These are phyloP conservation scores for Saccharomycopsis capsularis DNA, from an alignment of 805 yeast species.

Conservation along the genomic window DNA sequence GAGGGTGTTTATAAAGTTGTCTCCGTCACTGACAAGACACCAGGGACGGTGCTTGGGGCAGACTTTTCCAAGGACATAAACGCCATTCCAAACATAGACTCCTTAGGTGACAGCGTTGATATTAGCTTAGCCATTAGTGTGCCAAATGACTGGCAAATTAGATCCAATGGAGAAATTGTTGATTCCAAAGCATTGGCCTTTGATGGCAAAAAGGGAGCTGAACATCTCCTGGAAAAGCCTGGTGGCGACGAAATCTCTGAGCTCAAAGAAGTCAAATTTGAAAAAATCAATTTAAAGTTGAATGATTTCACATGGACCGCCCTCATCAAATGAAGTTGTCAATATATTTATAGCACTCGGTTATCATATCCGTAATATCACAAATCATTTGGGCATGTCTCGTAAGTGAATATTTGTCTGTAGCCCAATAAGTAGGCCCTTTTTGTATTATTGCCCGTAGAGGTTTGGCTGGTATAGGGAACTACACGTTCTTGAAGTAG, in stretches of 20 bases:
- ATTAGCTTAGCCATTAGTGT: constrained; percentile 1
- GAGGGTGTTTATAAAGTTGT: not conserved
- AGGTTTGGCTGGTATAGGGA: no score
- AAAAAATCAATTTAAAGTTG: not conserved
- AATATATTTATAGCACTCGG: no score
- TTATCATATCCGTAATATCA: no score
- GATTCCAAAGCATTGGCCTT: constrained; percentile 2
- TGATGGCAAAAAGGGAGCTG: constrained; percentile 14
- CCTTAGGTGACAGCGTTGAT: not conserved
- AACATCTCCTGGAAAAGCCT: not conserved
- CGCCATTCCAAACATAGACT: not conserved
- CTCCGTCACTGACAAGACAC: not conserved
- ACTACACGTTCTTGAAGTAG: no score
- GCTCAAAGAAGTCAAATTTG: constrained; percentile 4
- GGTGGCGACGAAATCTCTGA: not conserved
- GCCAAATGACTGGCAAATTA: not conserved
- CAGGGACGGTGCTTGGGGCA: not conserved
- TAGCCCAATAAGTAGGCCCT: no score
- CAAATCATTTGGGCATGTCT: no score
- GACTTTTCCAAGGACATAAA: not conserved
- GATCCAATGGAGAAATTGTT: not conserved
- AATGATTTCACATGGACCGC: not conserved
- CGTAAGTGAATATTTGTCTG: no score
- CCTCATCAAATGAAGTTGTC: not conserved
- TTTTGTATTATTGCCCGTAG: no score